Evolutionary conservation across 2,329 filamentous ascomycete species (phyloP).

Genomic region (Alternaria alternata): DNA sequence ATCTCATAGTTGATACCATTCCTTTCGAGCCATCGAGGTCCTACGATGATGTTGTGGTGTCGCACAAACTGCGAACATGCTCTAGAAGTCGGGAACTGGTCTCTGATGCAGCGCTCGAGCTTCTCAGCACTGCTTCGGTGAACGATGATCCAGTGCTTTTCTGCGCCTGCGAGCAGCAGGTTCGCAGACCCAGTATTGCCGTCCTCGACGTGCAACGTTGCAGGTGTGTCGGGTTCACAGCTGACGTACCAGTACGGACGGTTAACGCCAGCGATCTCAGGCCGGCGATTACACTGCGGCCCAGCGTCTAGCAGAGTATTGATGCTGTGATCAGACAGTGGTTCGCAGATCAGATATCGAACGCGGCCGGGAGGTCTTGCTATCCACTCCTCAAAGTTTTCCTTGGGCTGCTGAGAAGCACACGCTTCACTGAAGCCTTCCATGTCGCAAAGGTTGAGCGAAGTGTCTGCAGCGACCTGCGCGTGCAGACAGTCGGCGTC

Average conservation of each 20-base stretch:
- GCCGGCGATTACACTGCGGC: neutral
- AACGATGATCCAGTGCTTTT: conserved; percentile 22
- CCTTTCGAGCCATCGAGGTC: conserved; percentile 8
- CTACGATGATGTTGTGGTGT: conserved; percentile 14
- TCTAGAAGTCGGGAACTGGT: conserved; percentile 3
- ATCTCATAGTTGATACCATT: conserved; percentile 16
- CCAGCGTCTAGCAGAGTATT: conserved; percentile 16
- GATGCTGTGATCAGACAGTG: conserved; percentile 3
- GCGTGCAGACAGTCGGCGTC: conserved; percentile 1
- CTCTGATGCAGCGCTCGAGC: conserved; percentile 9
- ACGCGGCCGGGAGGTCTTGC: conserved; percentile 2
- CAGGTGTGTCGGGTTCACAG: neutral
- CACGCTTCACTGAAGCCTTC: neutral
- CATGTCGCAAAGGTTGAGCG: neutral
- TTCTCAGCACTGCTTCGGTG: conserved; percentile 6
- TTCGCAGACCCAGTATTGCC: conserved; percentile 15
- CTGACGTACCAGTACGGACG: conserved; percentile 19
- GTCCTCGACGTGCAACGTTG: conserved; percentile 17
- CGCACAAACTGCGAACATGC: conserved; percentile 17
- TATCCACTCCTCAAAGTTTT: conserved; percentile 12
- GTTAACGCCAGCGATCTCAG: conserved; percentile 17
- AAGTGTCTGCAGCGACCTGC: neutral
- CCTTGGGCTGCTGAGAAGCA: neutral
- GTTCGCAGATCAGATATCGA: conserved; percentile 10
- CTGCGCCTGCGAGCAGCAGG: conserved; percentile 14